Evolutionary conservation across 2,329 filamentous ascomycete genomes (phyloP), one percentile per base, ranked within the genome.

Genomic region (Sphaerulina musiva): DNA sequence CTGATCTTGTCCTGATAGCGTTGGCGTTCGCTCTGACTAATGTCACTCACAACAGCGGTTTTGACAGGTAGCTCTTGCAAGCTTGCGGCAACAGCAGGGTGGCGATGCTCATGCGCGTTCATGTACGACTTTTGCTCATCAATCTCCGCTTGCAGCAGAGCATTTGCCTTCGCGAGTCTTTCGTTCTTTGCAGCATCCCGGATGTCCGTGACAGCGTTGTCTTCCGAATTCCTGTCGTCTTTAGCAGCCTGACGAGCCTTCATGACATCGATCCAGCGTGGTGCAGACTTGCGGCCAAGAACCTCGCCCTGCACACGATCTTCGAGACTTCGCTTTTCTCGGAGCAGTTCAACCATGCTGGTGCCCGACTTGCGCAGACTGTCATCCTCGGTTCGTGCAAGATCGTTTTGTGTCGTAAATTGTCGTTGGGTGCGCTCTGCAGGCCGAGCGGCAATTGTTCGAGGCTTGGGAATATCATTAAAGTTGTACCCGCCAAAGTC

Each of bases 191-290:
- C 56, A 20, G 53, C 57, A 41, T 59, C 55, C 4, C 58, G 55
- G 32, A 47, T 40, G 17, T 58, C 46, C n/a, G 56, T 50, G 0
- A 49, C 55, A n/a, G 59, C 48, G 12, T 55, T 57, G 34, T 59
- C 53, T 39, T 53, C 46, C 10, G 47, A 49, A 43, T 57, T 41
- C 20, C 59, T 36, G 29, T 51, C 54, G 9, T 62, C 60, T 26
- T 59, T 52, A n/a, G 52, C 48, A 31, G 55, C 60, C 44, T 58
- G 60, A 8, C 44, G 45, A n/a, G 60, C 57, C 32, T 63, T 54
- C 62, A 66, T 65, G 36, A 64, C 57, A 12, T 64, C 63, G n/a
- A 60, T 54, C 63, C 62, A 64, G 11, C 62, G 58, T 43, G 50
- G 34, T 31, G 40, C 57, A 2, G 59, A 59, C 38, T 50, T 53